Conservation (phyloP, 106 monocot genomes). For the Acorus gramineus region DNA sequence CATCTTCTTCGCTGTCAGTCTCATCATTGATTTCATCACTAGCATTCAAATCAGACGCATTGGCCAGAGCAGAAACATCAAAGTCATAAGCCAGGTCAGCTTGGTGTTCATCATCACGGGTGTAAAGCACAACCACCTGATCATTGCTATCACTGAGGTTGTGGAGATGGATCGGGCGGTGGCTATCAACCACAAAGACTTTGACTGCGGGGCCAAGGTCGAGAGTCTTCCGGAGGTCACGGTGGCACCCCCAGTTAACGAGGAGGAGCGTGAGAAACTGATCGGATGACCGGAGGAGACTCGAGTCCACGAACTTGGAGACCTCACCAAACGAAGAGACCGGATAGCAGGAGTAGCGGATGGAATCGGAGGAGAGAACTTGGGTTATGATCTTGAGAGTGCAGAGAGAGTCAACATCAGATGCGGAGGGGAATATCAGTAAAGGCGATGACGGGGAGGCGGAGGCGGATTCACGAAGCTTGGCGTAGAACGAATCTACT, state of each 20-base stretch:
- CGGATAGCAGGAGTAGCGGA: constrained; percentile 76
- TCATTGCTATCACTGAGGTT: constrained; percentile 71
- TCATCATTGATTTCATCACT: constrained; percentile 39
- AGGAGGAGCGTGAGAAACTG: constrained; percentile 36
- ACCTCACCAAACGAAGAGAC: constrained; percentile 55
- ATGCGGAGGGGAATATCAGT: constrained; percentile 71
- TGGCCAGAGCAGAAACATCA: constrained; percentile 58
- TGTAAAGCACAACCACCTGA: constrained; percentile 56
- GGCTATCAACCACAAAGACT: constrained; percentile 76
- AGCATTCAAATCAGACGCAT: constrained; percentile 70
- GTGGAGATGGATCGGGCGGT: constrained; percentile 78
- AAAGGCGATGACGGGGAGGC: constrained; percentile 55
- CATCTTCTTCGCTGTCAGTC: constrained; percentile 33
- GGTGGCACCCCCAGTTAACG: constrained; percentile 79
- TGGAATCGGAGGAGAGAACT: constrained; percentile 66
- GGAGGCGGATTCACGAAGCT: constrained; percentile 38
- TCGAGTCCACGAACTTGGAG: constrained; percentile 19
- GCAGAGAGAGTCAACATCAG: constrained; percentile 71
- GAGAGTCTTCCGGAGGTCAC: constrained; percentile 44
- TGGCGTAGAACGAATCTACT: constrained; percentile 47
- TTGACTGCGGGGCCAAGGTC: constrained; percentile 20
- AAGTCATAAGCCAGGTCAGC: constrained; percentile 73
- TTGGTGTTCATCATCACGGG: constrained; percentile 66
- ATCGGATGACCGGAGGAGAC: constrained; percentile 16
- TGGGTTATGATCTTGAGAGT: constrained; percentile 59